Evolutionary conservation across 2,329 filamentous ascomycete species (phyloP).

Genomic region (Helminthosporium solani): DNA sequence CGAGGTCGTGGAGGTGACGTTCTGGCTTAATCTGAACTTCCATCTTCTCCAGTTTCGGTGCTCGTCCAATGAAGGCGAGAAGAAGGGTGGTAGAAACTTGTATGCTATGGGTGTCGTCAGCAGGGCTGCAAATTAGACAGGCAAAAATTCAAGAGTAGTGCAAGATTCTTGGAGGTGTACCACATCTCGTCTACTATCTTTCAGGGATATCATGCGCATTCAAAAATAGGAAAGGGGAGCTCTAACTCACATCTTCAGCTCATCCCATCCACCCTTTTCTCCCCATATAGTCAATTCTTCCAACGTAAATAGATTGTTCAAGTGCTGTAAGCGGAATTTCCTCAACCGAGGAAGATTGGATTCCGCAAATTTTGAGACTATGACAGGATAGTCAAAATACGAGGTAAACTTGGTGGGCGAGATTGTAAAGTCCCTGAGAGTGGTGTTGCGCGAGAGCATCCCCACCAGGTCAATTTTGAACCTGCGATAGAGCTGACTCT

Average conservation of each 20-base stretch:
- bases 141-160: neutral
- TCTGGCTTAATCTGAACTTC: neutral
- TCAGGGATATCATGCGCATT: too few relatives aligned
- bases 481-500: neutral
- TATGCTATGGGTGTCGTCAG: too few relatives aligned
- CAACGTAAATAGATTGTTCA: slow-evolving; percentile 3
- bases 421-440: neutral
- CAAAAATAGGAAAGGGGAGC: too few relatives aligned
- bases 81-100: too few relatives aligned
- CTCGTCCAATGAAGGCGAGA: neutral
- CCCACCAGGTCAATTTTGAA: slow-evolving; percentile 3
- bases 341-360: neutral
- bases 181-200: neutral
- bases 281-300: slow-evolving; percentile 7
- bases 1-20: neutral
- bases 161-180: neutral
- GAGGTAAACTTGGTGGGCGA: neutral
- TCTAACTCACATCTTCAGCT: neutral
- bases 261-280: slow-evolving; percentile 2
- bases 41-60: neutral
- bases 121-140: too few relatives aligned
- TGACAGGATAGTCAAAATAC: slow-evolving; percentile 1
- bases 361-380: neutral
- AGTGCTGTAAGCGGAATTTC: neutral
- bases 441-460: slow-evolving; percentile 1